Base-by-base conservation (phyloP, 108 stramenopile genomes). In the Cyclotella distinguenda region DNA sequence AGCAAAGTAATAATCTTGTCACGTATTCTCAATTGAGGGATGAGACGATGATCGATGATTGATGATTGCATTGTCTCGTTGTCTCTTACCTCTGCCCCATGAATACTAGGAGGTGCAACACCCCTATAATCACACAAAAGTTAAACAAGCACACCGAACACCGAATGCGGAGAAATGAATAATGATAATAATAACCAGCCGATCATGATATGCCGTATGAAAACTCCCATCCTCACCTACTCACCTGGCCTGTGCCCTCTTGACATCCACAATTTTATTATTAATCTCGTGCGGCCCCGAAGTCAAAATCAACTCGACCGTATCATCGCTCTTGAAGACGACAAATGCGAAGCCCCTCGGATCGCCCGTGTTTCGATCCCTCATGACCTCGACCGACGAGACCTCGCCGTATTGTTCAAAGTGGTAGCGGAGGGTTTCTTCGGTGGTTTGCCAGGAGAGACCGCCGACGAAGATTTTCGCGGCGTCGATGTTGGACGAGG, bases 311-410 rank as follows among this genome's bases (percentile, higher is more conserved):
- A 94, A 70, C 79, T 94, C 92, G 0, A 94, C 89, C 15, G 89
- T 94, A 8, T 82, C 73, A 18, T 76, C 80, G 46, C 83, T 85
- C 62, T 60, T 65, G 66, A 88, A 89, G 28, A 92, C 87, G 10
- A 97, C 95, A 79, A 97, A 97, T 18, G 85, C 97, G 78, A 95
- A 96, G 6, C 95, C 97, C 26, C 93, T 82, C 6, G 93, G 93
- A 75, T 91, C 87, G 21, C 89, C 89, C 53, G 94, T 91, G 50
- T 84, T 82, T 21, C 93, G 75, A 73, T 94, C 88, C 16, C 82
- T 68, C 92, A 94, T 94, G 15, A 94, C 83, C 39, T 88, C 84
- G 6, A 80, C 76, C 8, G 79, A 82, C 1, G 57, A 55, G 16
- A 90, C 84, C 21, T 78, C 58, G 21, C 94, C 93, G 60, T 86